phyloP scores from a whole-genome alignment of 306 rosid genomes.

The Ammopiptanthus mongolicus region DNA sequence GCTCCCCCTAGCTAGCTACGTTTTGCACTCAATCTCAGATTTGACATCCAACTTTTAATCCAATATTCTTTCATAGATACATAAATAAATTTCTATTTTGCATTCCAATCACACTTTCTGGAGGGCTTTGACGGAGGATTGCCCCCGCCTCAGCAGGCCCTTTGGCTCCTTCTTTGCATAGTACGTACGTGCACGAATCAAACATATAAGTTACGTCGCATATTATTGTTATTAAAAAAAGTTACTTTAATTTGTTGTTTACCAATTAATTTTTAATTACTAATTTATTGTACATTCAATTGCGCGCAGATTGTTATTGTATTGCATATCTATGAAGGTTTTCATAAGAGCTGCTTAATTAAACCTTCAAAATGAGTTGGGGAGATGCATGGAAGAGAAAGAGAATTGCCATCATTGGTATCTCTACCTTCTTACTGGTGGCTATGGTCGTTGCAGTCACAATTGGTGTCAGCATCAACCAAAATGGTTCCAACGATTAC shows the following conservation, averaged over 20 bases:
- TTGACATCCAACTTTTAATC: background rate
- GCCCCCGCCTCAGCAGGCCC: conserved; percentile 13
- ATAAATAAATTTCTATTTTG: background rate
- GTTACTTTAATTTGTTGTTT: too few relatives aligned
- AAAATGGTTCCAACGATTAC: background rate
- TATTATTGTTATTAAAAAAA: too few relatives aligned
- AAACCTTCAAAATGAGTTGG: conserved; percentile 32
- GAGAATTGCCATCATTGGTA: conserved; percentile 25
- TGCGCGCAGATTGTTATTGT: background rate
- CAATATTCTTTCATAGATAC: too few relatives aligned
- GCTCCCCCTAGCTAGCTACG: background rate
- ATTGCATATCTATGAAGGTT: background rate
- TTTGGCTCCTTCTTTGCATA: too few relatives aligned
- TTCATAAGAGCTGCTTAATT: conserved; percentile 7
- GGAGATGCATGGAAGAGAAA: conserved; percentile 16
- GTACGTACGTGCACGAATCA: too few relatives aligned
- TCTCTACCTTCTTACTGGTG: conserved; percentile 45
- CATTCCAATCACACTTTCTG: background rate
- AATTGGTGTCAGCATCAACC: background rate
- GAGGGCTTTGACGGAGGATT: conserved; percentile 34
- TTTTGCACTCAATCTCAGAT: conserved; percentile 35
- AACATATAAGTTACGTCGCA: too few relatives aligned
- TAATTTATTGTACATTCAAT: too few relatives aligned
- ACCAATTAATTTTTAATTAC: background rate
- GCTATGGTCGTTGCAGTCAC: conserved; percentile 57